Evolutionary conservation across 108 stramenopile genomes (phyloP).

Genomic region (Mediolabrus comicus): DNA sequence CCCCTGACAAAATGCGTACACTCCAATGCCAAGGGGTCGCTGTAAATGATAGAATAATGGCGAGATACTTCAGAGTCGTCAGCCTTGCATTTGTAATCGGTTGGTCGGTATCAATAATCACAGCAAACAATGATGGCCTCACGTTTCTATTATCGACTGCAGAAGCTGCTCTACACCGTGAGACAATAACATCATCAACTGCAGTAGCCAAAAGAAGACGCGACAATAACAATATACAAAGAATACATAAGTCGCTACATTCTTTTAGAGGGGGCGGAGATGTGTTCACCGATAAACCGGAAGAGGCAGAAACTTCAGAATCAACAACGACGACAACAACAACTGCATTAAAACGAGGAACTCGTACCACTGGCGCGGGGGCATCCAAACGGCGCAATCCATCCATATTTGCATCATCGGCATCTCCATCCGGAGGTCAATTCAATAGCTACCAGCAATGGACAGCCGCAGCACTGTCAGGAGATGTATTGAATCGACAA

Average conservation of each 20-base stretch:
- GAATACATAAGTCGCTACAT: neutral
- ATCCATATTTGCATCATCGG: conserved; percentile 17
- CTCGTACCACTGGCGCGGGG: conserved; percentile 30
- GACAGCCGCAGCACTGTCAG: conserved; percentile 19
- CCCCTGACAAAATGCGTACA: too few relatives aligned
- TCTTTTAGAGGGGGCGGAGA: neutral
- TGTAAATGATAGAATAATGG: too few relatives aligned
- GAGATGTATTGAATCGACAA: conserved; percentile 14
- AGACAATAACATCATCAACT: neutral
- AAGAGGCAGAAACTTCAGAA: neutral
- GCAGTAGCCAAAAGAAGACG: neutral
- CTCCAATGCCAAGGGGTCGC: too few relatives aligned
- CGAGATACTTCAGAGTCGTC: too few relatives aligned
- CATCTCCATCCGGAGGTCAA: too few relatives aligned
- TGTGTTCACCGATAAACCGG: neutral
- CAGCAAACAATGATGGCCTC: neutral
- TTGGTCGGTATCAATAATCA: neutral
- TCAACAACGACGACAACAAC: neutral
- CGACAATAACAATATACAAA: neutral
- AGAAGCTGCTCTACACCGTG: neutral
- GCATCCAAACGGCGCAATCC: conserved; percentile 31
- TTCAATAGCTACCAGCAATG: conserved; percentile 4
- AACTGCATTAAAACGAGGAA: conserved; percentile 20
- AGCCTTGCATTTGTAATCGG: too few relatives aligned
- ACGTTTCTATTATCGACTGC: neutral